Base-by-base conservation (phyloP, 345 rosid genomes). In the Citropsis articulata region DNA sequence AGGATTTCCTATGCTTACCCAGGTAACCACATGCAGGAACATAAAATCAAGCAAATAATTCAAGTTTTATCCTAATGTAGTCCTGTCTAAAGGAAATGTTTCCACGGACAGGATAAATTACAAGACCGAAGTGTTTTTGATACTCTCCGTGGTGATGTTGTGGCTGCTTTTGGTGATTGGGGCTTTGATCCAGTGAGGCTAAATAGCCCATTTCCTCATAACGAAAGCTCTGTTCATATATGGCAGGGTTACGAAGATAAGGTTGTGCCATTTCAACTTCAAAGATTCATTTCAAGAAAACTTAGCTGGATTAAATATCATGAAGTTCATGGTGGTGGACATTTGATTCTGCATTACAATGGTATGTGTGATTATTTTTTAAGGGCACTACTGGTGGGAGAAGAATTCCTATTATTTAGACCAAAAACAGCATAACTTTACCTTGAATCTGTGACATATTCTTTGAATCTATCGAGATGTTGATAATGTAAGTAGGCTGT, bases 221-320 rank as follows among this genome's bases (percentile, higher is more conserved):
- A 84, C 22, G 69, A 73, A 70, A 75, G 85, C 66, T 82, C 85
- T 25, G 92, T 93, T 80, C 94, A 95, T 69, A 88, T 93, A 70
- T 95, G 98, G 98, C 96, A 93, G 84, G 99, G 99, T 30, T 77
- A 75, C 22, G 92, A 92, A 82, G 99, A 95, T 80, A 95, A 88
- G 85, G 91, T 95, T 22, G 94, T 95, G 57, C 94, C 99, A 2
- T 85, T 74, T 79, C 90, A 95, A 81, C 88, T 93, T 33, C 97
- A 91, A 71, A 83, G 98, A 64, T 90, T 72, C 79, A 83, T 93
- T 61, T 84, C 91, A 5, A 73, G 40, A 56, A 90, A 87, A 84
- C 73, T 93, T 31, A 91, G 94, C 2, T 95, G 99, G 98, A 89
- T 93, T 71, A 87, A 62, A 75, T 92, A 95, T 38, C 99, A 95